Conservation (phyloP, 441 rosid species). For the Isatis lusitanica region DNA sequence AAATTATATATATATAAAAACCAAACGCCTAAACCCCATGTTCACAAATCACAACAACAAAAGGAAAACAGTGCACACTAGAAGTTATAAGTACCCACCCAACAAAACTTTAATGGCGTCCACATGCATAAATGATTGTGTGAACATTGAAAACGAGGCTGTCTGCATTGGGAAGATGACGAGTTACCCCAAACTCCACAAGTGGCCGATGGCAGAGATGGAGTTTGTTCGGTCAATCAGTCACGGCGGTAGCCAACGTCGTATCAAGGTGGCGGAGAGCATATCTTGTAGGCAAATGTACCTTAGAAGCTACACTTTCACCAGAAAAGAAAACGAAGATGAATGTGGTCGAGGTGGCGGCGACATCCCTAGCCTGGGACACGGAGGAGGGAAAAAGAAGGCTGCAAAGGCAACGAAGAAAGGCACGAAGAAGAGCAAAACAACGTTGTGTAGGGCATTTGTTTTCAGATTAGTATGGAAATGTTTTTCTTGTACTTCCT, state of each 20-base stretch:
- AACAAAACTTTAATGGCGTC: conserved; percentile 13
- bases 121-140: conserved; percentile 3
- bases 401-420: not conserved
- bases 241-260: not conserved
- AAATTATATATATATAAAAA: not conserved
- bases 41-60: not conserved
- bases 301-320: conserved; percentile 29
- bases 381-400: not conserved
- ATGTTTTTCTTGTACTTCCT: conserved; percentile 20
- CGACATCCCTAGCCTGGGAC: not conserved
- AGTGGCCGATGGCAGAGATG: conserved; percentile 28
- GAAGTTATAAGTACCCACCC: not conserved
- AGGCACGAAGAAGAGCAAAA: conserved; percentile 1
- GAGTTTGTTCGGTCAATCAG: conserved; percentile 24
- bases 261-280: not conserved
- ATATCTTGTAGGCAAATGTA: conserved; percentile 29
- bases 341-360: not conserved
- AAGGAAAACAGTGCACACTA: not conserved
- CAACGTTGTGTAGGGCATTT: conserved; percentile 1
- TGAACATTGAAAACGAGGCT: not conserved
- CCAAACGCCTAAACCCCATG: not conserved
- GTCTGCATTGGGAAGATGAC: not conserved
- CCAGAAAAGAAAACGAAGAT: not conserved
- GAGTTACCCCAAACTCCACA: conserved; percentile 5
- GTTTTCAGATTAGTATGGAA: not conserved